These are phyloP conservation scores for Colletotrichum agaves DNA, from an alignment of 2,329 filamentous ascomycete genomes.

Conservation along the genomic window DNA sequence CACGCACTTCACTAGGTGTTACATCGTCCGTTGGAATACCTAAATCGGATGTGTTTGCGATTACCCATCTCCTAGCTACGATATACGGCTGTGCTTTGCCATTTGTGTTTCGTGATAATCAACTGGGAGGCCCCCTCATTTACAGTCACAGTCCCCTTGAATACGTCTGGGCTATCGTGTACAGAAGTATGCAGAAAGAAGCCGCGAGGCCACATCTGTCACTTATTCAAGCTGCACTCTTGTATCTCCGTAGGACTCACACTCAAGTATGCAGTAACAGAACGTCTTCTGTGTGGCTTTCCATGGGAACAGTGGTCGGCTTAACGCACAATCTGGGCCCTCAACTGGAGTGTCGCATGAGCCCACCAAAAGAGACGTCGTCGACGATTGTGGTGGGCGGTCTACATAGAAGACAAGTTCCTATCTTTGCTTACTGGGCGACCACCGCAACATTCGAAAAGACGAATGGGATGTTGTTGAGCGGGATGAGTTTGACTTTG, in stretches of 20 bases:
- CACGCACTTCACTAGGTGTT: background rate
- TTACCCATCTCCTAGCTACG: background rate
- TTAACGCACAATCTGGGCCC: conserved; percentile 48
- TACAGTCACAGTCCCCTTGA: background rate
- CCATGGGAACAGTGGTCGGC: conserved; percentile 49
- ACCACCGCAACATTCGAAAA: conserved; percentile 47
- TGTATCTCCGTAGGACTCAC: background rate
- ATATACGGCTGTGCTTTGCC: background rate
- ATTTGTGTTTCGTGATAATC: background rate
- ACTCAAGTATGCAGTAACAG: conserved; percentile 37
- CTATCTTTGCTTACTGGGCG: conserved; percentile 48
- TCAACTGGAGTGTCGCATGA: conserved; percentile 49
- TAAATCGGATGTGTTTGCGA: background rate
- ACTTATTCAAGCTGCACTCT: conserved; percentile 2
- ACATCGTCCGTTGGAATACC: background rate
- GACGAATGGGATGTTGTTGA: conserved; percentile 44
- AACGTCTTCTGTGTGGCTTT: conserved; percentile 50
- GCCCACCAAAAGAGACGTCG: conserved; percentile 50
- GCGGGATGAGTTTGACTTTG: background rate
- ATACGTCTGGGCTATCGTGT: background rate
- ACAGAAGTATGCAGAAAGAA: background rate
- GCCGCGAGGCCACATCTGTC: background rate
- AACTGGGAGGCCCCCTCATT: background rate
- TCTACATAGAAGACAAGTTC: conserved; percentile 53
- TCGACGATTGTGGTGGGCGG: conserved; percentile 51